Evolutionary conservation across 768 basidiomycete species (phyloP), one percentile per base, ranked within the genome.

Genomic region (Boletus sensibilis): DNA sequence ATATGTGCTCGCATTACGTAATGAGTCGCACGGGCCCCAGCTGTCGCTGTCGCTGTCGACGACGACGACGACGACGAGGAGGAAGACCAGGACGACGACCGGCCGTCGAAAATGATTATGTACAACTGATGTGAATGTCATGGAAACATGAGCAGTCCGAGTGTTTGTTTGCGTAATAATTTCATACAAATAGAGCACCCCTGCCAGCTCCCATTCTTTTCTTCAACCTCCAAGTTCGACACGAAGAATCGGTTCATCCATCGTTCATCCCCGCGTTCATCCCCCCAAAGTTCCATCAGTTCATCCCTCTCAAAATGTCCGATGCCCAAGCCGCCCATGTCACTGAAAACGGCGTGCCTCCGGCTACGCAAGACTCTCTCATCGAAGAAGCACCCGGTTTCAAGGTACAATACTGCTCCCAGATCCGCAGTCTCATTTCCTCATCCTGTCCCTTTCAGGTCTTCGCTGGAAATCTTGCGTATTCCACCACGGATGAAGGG

Each of bases 401-500:
- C 87, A 93, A 92, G 84, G 90, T 90, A n/a, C n/a, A n/a, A n/a
- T n/a, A 66, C 58, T 44, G 25, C 40, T 27, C 38, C 34, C 41
- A 47, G 62, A 68, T 71, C 56, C 51, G 57, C 55, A 55, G 38
- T 29, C 55, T 14, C 65, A 12, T 46, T 57, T 48, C 60, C 57
- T 59, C 43, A 50, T 57, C 55, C 42, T 31, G 20, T 37, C 29
- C 18, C 50, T 48, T 47, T 21, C 65, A 94, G 92, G 90, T 94
- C 79, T 95, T 95, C 75, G 91, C 87, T 71, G 94, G 94, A 67
- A 96, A 96, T 79, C 92, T 96, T 81, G 85, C 92, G 79, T 96
- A 94, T 77, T 80, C 86, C 71, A 93, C 91, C 65, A 92, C 89
- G 81, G 91, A 93, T 82, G 89, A 92, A 77, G 90, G 90, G 85